phyloP scores from a whole-genome alignment of 169 alveolate species.

The Plasmodium coatneyi region DNA sequence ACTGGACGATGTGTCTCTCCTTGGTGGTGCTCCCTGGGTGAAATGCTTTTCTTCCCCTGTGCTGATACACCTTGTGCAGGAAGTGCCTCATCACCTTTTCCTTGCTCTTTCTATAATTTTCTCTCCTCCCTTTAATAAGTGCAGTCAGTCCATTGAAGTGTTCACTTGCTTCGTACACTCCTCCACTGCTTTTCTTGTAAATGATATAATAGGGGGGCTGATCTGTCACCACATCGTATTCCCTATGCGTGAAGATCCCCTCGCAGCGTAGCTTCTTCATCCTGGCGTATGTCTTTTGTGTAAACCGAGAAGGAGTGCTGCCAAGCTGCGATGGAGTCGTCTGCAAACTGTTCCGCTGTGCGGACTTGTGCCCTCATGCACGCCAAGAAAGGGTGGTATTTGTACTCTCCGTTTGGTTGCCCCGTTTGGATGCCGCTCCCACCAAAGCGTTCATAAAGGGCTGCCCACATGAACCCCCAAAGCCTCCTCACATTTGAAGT shows the following conservation, averaged over 20 bases:
- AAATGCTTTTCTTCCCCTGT: neutral
- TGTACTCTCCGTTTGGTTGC: neutral
- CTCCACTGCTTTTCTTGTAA: constrained; percentile 11
- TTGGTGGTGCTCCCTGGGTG: neutral
- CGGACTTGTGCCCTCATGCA: neutral
- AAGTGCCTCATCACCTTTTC: neutral
- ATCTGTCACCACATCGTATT: neutral
- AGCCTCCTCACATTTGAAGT: neutral
- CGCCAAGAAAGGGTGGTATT: neutral
- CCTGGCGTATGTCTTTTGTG: neutral
- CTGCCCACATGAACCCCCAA: neutral
- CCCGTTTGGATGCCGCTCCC: neutral
- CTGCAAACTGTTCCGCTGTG: neutral
- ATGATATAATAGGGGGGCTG: constrained; percentile 1
- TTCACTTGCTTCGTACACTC: constrained; percentile 30
- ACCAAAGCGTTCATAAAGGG: neutral
- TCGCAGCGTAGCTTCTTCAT: constrained; percentile 25
- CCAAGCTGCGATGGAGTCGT: neutral
- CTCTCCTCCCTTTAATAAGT: constrained; percentile 5
- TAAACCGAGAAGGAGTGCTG: neutral
- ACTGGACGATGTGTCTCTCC: neutral
- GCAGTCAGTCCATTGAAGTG: constrained; percentile 44
- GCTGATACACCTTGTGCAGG: neutral
- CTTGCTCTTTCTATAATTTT: constrained; percentile 1
- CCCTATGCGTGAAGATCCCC: constrained; percentile 32